Base-by-base conservation (phyloP, 2,329 filamentous ascomycete species). In the Tolypocladium inflatum region DNA sequence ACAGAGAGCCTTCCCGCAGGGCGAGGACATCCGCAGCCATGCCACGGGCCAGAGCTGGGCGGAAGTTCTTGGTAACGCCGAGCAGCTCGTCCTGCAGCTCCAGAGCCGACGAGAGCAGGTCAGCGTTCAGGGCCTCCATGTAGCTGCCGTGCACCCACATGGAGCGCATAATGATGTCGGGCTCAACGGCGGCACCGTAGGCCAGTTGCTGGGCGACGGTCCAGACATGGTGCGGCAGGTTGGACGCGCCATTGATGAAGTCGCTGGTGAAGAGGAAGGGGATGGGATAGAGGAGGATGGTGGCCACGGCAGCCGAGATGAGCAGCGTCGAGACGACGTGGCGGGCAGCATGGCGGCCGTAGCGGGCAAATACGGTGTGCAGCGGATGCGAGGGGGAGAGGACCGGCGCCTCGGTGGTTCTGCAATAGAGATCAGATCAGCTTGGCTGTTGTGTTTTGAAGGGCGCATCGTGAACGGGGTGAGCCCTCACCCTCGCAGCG, bases 121-220 rank as follows among this genome's bases (percentile, higher is more conserved):
- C 76, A 55, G 78, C 78, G 55, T 89, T 78, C 41, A 93, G 77
- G 13, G 88, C 89, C 65, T 85, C 80, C 86, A 92, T 92, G 67
- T 91, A 91, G 69, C 82, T 87, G 61, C 88, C 88, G 67, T 92
- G 88, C 19, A 93, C 80, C 89, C 89, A 93, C 58, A 90, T 81
- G 58, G 89, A 89, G 63, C 88, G 87, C 83, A 93, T 88, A 58
- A 89, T 84, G n/a, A 93, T 84, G 69, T 93, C 88, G 4, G 86
- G 80, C 56, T 77, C 73, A 51, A 77, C 75, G 33, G 73, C 67
- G 5, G 73, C 71, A 57, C 76, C 76, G 54, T 81, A 80, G 41
- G 80, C 73, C 57, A 89, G 76, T 35, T 86, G 83, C 60, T 84
- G 82, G 7, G 87, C 87, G 42, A 86, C 86, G 33, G 89, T 91